phyloP scores from a whole-genome alignment of 2,329 filamentous ascomycete species.

The Cladosporium sp. region DNA sequence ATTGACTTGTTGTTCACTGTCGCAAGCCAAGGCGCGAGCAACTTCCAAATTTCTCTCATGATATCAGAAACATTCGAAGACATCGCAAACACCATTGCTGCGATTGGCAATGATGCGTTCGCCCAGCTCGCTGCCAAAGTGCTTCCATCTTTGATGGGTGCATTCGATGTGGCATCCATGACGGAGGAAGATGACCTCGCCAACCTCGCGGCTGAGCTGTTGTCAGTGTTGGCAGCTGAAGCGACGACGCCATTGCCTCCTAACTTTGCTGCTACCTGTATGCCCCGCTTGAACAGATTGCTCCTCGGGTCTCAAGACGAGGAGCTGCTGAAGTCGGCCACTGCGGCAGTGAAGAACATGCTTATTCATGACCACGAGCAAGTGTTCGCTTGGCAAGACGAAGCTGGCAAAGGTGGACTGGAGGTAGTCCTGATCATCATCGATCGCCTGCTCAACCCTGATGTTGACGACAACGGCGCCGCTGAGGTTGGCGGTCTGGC shows the following conservation, averaged over 20 bases:
- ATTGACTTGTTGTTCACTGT: conserved; percentile 84
- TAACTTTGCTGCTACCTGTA: conserved; percentile 79
- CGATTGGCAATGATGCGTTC: conserved; percentile 68
- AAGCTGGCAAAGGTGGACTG: conserved; percentile 76
- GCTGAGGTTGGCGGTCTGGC: conserved; percentile 95
- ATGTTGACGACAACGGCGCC: conserved; percentile 88
- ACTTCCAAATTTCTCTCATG: conserved; percentile 87
- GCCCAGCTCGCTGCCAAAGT: conserved; percentile 80
- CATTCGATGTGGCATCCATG: conserved; percentile 83
- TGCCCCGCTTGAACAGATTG: conserved; percentile 83
- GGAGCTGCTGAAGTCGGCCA: conserved; percentile 83
- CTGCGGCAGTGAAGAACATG: conserved; percentile 84
- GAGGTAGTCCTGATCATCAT: conserved; percentile 91
- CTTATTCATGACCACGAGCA: conserved; percentile 87
- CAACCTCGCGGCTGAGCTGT: conserved; percentile 81
- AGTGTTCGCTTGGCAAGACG: conserved; percentile 82
- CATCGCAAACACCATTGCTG: conserved; percentile 69
- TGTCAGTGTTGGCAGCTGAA: conserved; percentile 78
- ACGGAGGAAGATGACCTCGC: conserved; percentile 84
- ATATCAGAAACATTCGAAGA: conserved; percentile 92
- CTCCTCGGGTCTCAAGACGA: conserved; percentile 84
- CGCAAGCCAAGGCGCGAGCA: conserved; percentile 82
- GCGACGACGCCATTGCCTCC: conserved; percentile 81
- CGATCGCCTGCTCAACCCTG: conserved; percentile 79
- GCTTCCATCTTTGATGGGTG: conserved; percentile 81